Conservation (phyloP, 106 monocot species). For the Narthecium ossifragum region DNA sequence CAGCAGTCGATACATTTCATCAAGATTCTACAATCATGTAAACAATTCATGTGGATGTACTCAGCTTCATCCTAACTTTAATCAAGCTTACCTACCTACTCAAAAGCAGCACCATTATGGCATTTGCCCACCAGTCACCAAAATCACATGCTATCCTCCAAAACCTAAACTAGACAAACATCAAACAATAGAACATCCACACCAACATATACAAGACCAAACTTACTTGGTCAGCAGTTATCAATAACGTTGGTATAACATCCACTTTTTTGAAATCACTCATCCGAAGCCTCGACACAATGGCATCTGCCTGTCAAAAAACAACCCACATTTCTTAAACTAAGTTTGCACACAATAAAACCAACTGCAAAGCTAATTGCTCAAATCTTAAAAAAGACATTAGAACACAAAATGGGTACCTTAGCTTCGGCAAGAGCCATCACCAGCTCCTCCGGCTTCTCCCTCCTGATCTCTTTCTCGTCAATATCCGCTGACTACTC, state of each 20-base stretch:
- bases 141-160: background rate
- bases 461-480: slow-evolving; percentile 55
- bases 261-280: slow-evolving; percentile 17
- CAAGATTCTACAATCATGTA: no score
- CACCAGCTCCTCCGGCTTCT: slow-evolving; percentile 63
- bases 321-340: background rate
- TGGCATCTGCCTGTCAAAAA: slow-evolving; percentile 62
- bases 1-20: no score
- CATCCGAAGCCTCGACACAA: slow-evolving; percentile 35
- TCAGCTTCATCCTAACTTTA: background rate
- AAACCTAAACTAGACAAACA: background rate
- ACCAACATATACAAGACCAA: no score
- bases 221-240: slow-evolving; percentile 73
- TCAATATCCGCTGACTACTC: slow-evolving; percentile 65
- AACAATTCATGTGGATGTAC: background rate
- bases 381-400: background rate
- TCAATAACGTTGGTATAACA: slow-evolving; percentile 59
- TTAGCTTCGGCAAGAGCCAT: slow-evolving; percentile 69
- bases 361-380: background rate
- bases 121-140: no score
- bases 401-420: slow-evolving; percentile 3
- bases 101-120: no score
- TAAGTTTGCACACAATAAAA: background rate
- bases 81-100: background rate
- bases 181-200: background rate